Evolutionary conservation across 768 basidiomycete genomes (phyloP), one percentile per base, ranked within the genome.

Genomic region (Hydnomerulius pinastri): DNA sequence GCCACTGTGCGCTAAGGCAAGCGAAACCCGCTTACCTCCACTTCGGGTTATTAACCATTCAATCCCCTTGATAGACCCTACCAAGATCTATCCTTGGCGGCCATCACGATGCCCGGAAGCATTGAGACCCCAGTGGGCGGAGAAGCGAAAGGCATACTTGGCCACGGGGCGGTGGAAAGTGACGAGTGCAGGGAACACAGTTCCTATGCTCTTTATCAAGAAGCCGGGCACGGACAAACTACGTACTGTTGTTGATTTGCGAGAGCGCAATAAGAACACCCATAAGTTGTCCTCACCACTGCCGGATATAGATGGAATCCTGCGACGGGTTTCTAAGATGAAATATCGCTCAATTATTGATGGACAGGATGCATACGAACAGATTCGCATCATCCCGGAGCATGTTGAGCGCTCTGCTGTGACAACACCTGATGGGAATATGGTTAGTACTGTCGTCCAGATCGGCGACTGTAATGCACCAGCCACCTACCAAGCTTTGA

Each of bases 401-500:
- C 51, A 63, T 10, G 52, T 65, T 0, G 37, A 50, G 0, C 66
- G 71, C 0, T 71, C 68, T 0, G 66, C 71, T 0, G 74, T 80
- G 1, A 59, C 71, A 0, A 79, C 71, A 0, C 59, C 67, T 0
- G 58, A 62, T 28, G 75, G 77, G 0, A 74, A 71, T 0, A 73
- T 71, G 50, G 27, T 72, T 1, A 75, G 74, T 20, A n/a, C n/a
- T n/a, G n/a, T n/a, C n/a, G n/a, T 50, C 53, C 3, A 50, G 10
- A 48, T 53, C 2, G 32, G 55, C 0, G 41, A 71, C 73, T 2
- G 71, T 76, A 68, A 78, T 74, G 48, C 72, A 0, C 76, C 73
- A 0, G 61, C 73, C 0, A 81, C 76, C 0, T 81, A 77, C 46
- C 78, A 81, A 3, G 55, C 48, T 0, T 6, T 50, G 5, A 54